Conservation (phyloP, 2,329 filamentous ascomycete genomes). For the Aspergillus phoenicis region DNA sequence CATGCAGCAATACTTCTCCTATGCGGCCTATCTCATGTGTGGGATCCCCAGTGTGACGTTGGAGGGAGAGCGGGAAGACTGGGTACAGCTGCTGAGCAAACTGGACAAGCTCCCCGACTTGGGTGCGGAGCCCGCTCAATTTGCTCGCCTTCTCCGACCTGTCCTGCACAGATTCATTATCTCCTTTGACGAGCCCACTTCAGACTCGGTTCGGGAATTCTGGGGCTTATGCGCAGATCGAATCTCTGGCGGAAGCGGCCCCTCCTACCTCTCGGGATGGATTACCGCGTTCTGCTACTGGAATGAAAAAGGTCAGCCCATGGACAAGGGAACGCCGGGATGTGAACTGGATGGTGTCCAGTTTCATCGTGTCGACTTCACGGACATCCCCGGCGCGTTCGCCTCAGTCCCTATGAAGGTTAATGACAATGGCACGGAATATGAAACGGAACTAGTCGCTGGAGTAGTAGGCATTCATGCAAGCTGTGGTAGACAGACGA, state of each 20-base stretch:
- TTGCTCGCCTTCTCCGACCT: constrained; percentile 45
- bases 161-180: constrained; percentile 51
- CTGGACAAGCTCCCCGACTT: constrained; percentile 49
- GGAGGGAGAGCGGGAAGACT: constrained; percentile 53
- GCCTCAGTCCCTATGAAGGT: background rate
- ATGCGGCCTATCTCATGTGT: constrained; percentile 37
- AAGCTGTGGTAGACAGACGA: background rate
- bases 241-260: constrained; percentile 37
- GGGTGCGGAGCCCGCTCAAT: constrained; percentile 48
- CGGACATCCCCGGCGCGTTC: background rate
- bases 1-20: constrained; percentile 54
- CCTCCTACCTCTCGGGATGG: constrained; percentile 49
- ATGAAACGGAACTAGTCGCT: background rate
- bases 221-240: constrained; percentile 24
- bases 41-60: constrained; percentile 58
- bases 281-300: constrained; percentile 54
- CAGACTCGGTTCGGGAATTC: constrained; percentile 8
- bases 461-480: background rate
- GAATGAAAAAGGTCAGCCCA: constrained; percentile 37
- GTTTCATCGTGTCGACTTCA: background rate
- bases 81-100: constrained; percentile 45
- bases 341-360: background rate
- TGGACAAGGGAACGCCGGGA: background rate
- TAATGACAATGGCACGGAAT: background rate
- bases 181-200: constrained; percentile 14